Evolutionary conservation across 2,329 filamentous ascomycete genomes (phyloP).

Genomic region (Sarocladium brachiariae): DNA sequence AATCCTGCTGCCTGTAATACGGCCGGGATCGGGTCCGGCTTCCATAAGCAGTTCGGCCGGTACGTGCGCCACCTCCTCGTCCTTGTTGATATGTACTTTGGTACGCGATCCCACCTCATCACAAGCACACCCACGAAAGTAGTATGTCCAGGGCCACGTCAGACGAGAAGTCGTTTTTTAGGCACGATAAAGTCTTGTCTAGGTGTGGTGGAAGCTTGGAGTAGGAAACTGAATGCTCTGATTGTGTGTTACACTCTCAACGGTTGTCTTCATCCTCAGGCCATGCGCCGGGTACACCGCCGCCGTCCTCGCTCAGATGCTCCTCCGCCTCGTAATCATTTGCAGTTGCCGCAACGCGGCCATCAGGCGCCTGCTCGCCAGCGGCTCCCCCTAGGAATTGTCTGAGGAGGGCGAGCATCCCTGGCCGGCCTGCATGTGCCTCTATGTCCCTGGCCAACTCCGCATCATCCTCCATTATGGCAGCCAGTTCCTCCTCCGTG

Average conservation of each 20-base stretch:
- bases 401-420: slow-evolving; percentile 20
- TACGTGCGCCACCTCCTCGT: not conserved
- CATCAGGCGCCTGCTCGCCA: slow-evolving; percentile 13
- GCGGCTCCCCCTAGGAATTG: slow-evolving; percentile 18
- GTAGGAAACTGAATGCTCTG: no score
- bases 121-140: not conserved
- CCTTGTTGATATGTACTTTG: not conserved
- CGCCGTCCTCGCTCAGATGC: slow-evolving; percentile 9
- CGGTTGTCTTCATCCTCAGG: slow-evolving; percentile 21
- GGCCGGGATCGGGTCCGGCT: not conserved
- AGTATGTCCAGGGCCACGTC: no score
- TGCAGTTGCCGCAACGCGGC: not conserved
- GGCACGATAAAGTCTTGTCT: no score
- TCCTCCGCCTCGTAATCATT: slow-evolving; percentile 10
- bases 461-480: slow-evolving; percentile 22
- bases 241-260: no score
- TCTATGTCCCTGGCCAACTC: slow-evolving; percentile 26
- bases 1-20: slow-evolving; percentile 1
- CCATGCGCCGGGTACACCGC: slow-evolving; percentile 26
- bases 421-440: slow-evolving; percentile 21
- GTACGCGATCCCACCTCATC: not conserved
- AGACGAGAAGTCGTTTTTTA: no score
- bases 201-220: no score
- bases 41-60: not conserved
- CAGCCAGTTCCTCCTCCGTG: slow-evolving; percentile 19